phyloP scores from a whole-genome alignment of 306 rosid genomes.

The Ochetophila trinervis region DNA sequence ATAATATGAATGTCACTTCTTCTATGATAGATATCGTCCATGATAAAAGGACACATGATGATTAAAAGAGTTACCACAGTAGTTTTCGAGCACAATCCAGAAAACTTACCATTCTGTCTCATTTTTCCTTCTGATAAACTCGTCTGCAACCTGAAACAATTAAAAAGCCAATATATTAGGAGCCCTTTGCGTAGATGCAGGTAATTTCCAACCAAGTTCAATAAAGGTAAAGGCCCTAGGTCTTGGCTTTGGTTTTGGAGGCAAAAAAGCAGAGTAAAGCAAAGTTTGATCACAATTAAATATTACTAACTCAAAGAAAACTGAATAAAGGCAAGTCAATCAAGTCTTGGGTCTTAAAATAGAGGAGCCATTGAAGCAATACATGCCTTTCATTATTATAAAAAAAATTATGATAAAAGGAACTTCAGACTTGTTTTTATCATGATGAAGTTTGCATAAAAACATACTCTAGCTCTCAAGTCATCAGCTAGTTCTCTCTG shows the following conservation, averaged over 20 bases:
- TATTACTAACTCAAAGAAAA: neutral
- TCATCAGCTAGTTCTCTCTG: conserved; percentile 84
- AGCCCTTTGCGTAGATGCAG: neutral
- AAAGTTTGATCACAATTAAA: neutral
- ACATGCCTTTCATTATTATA: neutral
- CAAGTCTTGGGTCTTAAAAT: neutral
- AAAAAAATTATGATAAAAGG: neutral
- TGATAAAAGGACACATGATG: neutral
- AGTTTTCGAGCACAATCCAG: conserved; percentile 1
- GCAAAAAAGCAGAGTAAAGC: neutral
- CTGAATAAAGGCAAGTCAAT: neutral
- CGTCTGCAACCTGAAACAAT: conserved; percentile 76
- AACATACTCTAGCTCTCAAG: conserved; percentile 62
- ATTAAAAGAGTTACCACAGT: conserved; percentile 19
- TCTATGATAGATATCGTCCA: neutral
- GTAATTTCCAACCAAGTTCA: too few relatives aligned
- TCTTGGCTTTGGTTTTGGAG: neutral
- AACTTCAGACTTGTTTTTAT: conserved; percentile 5
- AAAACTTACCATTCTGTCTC: conserved; percentile 88
- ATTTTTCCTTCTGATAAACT: conserved; percentile 78
- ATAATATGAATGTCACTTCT: neutral
- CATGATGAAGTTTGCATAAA: conserved; percentile 9
- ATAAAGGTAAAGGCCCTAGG: neutral
- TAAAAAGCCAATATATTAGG: conserved; percentile 23
- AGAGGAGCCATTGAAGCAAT: neutral